Conservation (phyloP, 805 yeast genomes). For the Kodamaea restingae region DNA sequence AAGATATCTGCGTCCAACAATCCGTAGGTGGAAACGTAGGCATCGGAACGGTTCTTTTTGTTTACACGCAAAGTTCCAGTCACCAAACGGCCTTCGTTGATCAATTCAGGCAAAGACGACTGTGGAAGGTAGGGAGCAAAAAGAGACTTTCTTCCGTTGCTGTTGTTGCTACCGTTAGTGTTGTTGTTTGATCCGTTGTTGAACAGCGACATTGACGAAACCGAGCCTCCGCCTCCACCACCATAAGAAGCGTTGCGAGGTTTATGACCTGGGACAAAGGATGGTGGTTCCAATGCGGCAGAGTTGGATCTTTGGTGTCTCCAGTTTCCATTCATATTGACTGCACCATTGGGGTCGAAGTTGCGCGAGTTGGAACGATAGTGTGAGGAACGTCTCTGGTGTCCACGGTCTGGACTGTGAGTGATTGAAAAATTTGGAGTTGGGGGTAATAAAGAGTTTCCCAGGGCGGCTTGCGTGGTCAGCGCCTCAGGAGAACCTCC, state of each 20-base stretch:
- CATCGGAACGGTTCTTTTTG: constrained; percentile 94
- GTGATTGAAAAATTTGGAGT: constrained; percentile 47
- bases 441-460: constrained; percentile 43
- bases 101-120: constrained; percentile 81
- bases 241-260: constrained; percentile 64
- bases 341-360: constrained; percentile 30
- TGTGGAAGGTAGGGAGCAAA: constrained; percentile 97
- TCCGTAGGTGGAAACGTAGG: constrained; percentile 97
- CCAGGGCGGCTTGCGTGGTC: constrained; percentile 27
- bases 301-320: constrained; percentile 49
- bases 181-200: constrained; percentile 24
- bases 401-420: constrained; percentile 35
- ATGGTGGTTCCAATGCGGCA: constrained; percentile 31
- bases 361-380: constrained; percentile 37
- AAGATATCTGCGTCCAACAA: constrained; percentile 93
- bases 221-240: constrained; percentile 53
- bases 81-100: constrained; percentile 86
- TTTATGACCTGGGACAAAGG: constrained; percentile 76
- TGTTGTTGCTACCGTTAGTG: constrained; percentile 27
- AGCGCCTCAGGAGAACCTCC: constrained; percentile 10
- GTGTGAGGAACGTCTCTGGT: constrained; percentile 39
- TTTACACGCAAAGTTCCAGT: constrained; percentile 92
- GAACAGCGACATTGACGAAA: constrained; percentile 44
- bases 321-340: constrained; percentile 58
- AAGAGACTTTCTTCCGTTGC: constrained; percentile 64